These are phyloP conservation scores for Pythium aristosporum DNA, from an alignment of 352 stramenopile genomes.

Conservation along the genomic window DNA sequence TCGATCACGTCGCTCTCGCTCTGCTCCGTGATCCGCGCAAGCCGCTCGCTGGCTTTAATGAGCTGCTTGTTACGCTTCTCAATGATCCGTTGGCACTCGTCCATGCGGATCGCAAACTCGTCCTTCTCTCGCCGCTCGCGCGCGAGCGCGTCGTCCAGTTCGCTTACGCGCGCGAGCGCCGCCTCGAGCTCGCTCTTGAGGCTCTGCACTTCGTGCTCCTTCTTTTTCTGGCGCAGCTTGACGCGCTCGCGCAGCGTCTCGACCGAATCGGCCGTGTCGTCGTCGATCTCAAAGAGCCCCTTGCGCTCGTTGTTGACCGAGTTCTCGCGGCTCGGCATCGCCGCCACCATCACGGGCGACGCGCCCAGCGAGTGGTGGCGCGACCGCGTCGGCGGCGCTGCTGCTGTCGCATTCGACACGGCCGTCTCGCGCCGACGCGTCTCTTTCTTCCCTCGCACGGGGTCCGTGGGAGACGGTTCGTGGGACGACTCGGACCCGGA, in stretches of 20 bases:
- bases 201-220: constrained; percentile 60
- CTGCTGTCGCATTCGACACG: neutral
- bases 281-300: constrained; percentile 75
- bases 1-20: constrained; percentile 48
- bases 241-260: constrained; percentile 70
- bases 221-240: constrained; percentile 69
- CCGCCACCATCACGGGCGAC: neutral
- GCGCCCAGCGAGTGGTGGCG: constrained; percentile 16
- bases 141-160: constrained; percentile 39
- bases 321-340: constrained; percentile 11
- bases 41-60: constrained; percentile 77
- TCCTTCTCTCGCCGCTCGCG: constrained; percentile 50
- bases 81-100: constrained; percentile 80
- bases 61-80: constrained; percentile 87
- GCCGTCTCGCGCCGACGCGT: neutral
- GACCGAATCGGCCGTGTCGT: constrained; percentile 64
- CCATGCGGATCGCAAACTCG: constrained; percentile 66
- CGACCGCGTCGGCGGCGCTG: neutral
- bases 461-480: constrained; percentile 14
- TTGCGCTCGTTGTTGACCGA: constrained; percentile 42
- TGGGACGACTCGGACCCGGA: constrained; percentile 22
- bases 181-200: constrained; percentile 46
- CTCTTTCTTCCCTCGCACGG: constrained; percentile 5
- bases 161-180: constrained; percentile 27
- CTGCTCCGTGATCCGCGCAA: constrained; percentile 64